These are phyloP conservation scores for Russula sp. DNA, from an alignment of 768 basidiomycete species.

Conservation along the genomic window DNA sequence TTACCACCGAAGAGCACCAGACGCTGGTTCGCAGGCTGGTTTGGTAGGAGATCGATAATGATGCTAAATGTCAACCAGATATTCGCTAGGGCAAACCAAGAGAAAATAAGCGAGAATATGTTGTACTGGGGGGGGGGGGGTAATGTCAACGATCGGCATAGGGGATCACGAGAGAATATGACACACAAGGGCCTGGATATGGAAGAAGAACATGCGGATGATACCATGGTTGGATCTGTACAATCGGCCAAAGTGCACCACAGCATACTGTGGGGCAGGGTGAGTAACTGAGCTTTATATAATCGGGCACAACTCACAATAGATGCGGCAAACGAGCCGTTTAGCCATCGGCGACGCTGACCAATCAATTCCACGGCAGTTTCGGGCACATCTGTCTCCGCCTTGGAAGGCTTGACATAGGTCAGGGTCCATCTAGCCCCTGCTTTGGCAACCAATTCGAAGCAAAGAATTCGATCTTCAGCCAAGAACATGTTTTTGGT, in stretches of 20 bases:
- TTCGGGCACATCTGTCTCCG: slow-evolving; percentile 94
- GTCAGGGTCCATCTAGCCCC: slow-evolving; percentile 84
- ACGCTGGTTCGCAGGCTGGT: slow-evolving; percentile 31
- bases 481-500: slow-evolving; percentile 91
- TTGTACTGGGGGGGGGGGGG: slow-evolving; percentile 54
- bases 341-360: slow-evolving; percentile 94
- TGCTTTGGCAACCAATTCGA: slow-evolving; percentile 91
- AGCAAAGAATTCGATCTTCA: slow-evolving; percentile 96
- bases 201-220: slow-evolving; percentile 95
- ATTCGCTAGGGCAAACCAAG: slow-evolving; percentile 91
- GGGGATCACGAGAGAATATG: background rate
- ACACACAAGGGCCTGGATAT: slow-evolving; percentile 83
- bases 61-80: slow-evolving; percentile 93
- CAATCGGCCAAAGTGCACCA: slow-evolving; percentile 89
- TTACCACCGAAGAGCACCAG: slow-evolving; percentile 66
- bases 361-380: slow-evolving; percentile 88
- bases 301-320: slow-evolving; percentile 43
- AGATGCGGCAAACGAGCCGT: slow-evolving; percentile 92
- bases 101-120: slow-evolving; percentile 76
- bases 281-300: background rate
- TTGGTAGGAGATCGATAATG: slow-evolving; percentile 77
- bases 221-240: slow-evolving; percentile 84
- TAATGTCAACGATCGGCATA: slow-evolving; percentile 4
- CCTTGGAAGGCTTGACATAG: slow-evolving; percentile 93
- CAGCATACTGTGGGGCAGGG: slow-evolving; percentile 55